Evolutionary conservation across 2,329 filamentous ascomycete genomes (phyloP).

Genomic region (Aspergillus persii): DNA sequence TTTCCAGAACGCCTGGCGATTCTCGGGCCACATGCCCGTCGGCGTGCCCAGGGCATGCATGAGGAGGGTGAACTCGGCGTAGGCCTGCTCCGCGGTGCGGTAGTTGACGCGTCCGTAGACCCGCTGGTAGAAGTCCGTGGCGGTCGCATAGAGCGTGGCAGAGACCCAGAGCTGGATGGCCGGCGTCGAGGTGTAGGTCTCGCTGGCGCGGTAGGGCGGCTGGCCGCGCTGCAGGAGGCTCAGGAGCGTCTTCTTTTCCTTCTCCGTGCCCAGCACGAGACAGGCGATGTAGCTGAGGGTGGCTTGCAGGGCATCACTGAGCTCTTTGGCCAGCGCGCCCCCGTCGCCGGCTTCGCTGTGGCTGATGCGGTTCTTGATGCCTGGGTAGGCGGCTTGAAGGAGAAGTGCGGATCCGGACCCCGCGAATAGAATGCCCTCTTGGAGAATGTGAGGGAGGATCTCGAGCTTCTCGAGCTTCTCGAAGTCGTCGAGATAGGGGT

Average conservation of each 20-base stretch:
- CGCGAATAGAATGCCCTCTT: slow-evolving; percentile 36
- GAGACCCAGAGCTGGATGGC: slow-evolving; percentile 33
- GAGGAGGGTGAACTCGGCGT: slow-evolving; percentile 30
- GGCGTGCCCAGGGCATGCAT: slow-evolving; percentile 28
- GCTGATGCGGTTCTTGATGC: slow-evolving; percentile 9
- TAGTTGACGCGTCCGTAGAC: slow-evolving; percentile 34
- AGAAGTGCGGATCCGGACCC: slow-evolving; percentile 35
- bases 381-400: slow-evolving; percentile 33
- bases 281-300: slow-evolving; percentile 35
- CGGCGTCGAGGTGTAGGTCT: slow-evolving; percentile 22
- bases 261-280: slow-evolving; percentile 31
- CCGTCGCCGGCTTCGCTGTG: slow-evolving; percentile 16
- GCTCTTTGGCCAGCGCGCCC: slow-evolving; percentile 26
- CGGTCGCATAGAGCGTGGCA: slow-evolving; percentile 36
- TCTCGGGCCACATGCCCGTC: slow-evolving; percentile 29
- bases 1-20: slow-evolving; percentile 33
- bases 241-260: slow-evolving; percentile 30
- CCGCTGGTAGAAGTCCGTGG: slow-evolving; percentile 38
- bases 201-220: slow-evolving; percentile 20
- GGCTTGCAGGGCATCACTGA: slow-evolving; percentile 30
- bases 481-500: slow-evolving; percentile 27
- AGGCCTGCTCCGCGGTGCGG: slow-evolving; percentile 30
- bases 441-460: slow-evolving; percentile 35
- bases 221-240: slow-evolving; percentile 23
- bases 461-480: slow-evolving; percentile 34